Evolutionary conservation across 352 stramenopile genomes (phyloP).

Genomic region (Globisporangium emineosum): DNA sequence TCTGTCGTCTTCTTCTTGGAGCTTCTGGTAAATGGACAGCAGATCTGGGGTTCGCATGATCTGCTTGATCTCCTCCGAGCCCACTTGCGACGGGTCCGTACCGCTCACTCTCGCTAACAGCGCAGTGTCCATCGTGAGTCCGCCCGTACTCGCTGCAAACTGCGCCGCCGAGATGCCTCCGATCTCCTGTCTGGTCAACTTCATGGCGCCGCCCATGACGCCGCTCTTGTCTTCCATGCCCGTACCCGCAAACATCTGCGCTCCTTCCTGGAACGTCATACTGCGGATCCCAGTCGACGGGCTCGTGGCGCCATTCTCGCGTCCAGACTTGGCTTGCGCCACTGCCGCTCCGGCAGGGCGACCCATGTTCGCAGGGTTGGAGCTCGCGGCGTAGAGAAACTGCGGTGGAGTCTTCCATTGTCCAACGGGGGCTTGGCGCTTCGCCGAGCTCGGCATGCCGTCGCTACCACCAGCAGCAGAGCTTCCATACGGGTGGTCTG

Average conservation of each 20-base stretch:
- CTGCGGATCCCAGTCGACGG: slow-evolving; percentile 53
- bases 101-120: slow-evolving; percentile 77
- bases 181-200: slow-evolving; percentile 38
- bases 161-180: slow-evolving; percentile 68
- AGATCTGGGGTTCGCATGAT: slow-evolving; percentile 84
- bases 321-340: slow-evolving; percentile 1
- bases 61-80: slow-evolving; percentile 83
- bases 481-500: background rate
- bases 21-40: slow-evolving; percentile 86
- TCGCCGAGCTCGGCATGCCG: slow-evolving; percentile 23
- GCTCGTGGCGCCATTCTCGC: slow-evolving; percentile 27
- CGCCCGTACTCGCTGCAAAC: slow-evolving; percentile 79
- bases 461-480: background rate
- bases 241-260: slow-evolving; percentile 18
- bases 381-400: slow-evolving; percentile 36
- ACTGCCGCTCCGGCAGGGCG: background rate
- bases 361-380: background rate
- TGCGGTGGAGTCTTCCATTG: slow-evolving; percentile 68
- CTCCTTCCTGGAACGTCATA: slow-evolving; percentile 61
- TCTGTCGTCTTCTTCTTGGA: slow-evolving; percentile 83
- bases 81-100: slow-evolving; percentile 73
- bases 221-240: slow-evolving; percentile 20
- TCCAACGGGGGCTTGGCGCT: slow-evolving; percentile 45
- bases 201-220: slow-evolving; percentile 32
- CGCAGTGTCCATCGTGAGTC: slow-evolving; percentile 73